Percentiles rank a stretch among this genome's conserved stretches.
These are phyloP conservation scores for Daphne laureola DNA, from an alignment of 441 rosid genomes.

Conservation along the genomic window DNA sequence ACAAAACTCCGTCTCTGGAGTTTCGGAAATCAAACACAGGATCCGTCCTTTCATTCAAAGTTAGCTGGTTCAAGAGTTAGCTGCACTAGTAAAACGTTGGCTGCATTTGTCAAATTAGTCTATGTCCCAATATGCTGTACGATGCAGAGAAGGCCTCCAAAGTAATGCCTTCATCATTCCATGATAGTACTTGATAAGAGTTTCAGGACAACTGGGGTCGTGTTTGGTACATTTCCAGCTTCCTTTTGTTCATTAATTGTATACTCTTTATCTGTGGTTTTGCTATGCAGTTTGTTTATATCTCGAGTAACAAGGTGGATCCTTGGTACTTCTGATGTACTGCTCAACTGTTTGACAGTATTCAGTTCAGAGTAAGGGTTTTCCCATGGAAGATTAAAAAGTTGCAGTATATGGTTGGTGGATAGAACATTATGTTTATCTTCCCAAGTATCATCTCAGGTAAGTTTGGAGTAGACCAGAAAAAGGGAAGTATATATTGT, in stretches of 20 bases:
- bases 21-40: conserved; percentile 73
- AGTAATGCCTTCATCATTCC: conserved; percentile 87
- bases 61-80: conserved; percentile 28
- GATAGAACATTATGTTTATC: no score
- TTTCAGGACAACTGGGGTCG: conserved; percentile 98
- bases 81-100: neutral
- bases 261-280: neutral
- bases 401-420: no score
- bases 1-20: conserved; percentile 15
- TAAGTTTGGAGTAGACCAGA: neutral
- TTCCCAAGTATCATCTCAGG: no score
- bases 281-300: conserved; percentile 4
- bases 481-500: conserved; percentile 1
- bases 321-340: conserved; percentile 84
- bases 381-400: no score
- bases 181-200: conserved; percentile 89
- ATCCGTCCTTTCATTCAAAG: conserved; percentile 84
- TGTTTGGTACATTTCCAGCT: conserved; percentile 35
- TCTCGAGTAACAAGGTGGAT: conserved; percentile 61
- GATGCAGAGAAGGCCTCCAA: conserved; percentile 71
- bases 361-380: conserved; percentile 79
- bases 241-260: neutral
- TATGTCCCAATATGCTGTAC: conserved; percentile 70
- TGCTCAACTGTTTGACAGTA: conserved; percentile 84
- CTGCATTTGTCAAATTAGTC: conserved; percentile 73